Base-by-base conservation (phyloP, 768 basidiomycete genomes). In the Amanita muscaria region DNA sequence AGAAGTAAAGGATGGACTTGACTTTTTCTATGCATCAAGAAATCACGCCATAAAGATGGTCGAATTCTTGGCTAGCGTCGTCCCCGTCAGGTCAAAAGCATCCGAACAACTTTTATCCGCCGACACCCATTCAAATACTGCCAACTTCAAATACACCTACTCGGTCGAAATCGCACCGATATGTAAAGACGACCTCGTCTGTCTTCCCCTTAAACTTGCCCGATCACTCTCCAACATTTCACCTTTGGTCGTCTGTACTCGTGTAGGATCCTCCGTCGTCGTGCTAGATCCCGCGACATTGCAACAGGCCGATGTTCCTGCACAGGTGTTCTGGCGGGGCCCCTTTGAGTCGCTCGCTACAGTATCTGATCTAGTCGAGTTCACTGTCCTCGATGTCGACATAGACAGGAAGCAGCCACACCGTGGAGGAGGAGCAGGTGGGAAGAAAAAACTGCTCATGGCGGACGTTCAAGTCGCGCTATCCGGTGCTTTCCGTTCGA, bases 121-220 rank as follows among this genome's bases (percentile, higher is more conserved):
- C 18, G 96, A 99, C 60, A 90, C 85, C 1, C 94, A 99, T 62
- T 79, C 85, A 38, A 79, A 77, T 52, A 96, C 92, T 3, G 87
- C 94, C 25, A 97, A 89, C 65, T 96, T 88, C 74, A 98, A 94
- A 65, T 93, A 88, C 64, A 91, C 92, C 4, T 98, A 90, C 70
- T 96, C 93, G 4, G 88, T 98, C 53, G 94, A 98, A 65, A 96
- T 99, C 57, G 78, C 85, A 3, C 92, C 96, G 0, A 79, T 99
- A 45, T 99, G 96, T 72, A 97, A 97, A 61, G 96, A 98, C 59
- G 96, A 99, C 64, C 77, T 99, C 21, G 85, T 98, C 16, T 90
- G 88, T 59, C 72, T 99, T 27, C 89, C 92, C 2, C 62, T 67
- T 9, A 88, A 89, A 56, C 81, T 83, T 53, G 92, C 96, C 0